phyloP scores from a whole-genome alignment of 148 eudicot genomes.

The Salicornia ramosissima region DNA sequence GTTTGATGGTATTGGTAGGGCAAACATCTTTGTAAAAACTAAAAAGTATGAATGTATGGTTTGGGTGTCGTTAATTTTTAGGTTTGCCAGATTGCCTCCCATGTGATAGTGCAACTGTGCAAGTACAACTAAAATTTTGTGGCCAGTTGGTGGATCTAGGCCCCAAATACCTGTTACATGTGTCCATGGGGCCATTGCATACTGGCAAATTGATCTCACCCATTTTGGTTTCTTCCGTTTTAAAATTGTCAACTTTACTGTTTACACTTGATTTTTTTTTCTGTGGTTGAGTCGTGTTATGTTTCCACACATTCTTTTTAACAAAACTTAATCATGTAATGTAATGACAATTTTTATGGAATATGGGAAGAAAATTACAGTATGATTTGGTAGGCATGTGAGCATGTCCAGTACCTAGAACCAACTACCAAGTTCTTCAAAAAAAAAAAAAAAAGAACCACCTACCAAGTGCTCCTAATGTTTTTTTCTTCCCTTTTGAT shows the following conservation, averaged over 20 bases:
- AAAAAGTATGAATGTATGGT: background rate
- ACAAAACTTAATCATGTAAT: too few species aligned
- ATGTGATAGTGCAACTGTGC: constrained; percentile 4
- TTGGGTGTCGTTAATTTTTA: background rate
- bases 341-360: background rate
- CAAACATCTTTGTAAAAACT: background rate
- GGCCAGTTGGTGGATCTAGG: constrained; percentile 9
- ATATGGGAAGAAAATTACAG: too few species aligned
- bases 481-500: too few species aligned
- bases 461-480: too few species aligned
- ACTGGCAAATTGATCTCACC: background rate
- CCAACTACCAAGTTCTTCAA: too few species aligned
- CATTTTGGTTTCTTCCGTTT: background rate
- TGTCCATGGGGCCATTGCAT: constrained; percentile 7
- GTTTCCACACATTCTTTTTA: too few species aligned
- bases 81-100: constrained; percentile 5
- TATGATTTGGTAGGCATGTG: too few species aligned
- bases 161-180: background rate
- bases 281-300: too few species aligned
- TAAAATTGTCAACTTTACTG: too few species aligned
- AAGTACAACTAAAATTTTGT: constrained; percentile 1
- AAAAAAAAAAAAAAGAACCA: too few species aligned
- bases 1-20: constrained; percentile 1
- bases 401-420: too few species aligned
- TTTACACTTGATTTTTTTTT: background rate